Evolutionary conservation across 441 rosid species (phyloP).

Genomic region (Eruca vesicaria): DNA sequence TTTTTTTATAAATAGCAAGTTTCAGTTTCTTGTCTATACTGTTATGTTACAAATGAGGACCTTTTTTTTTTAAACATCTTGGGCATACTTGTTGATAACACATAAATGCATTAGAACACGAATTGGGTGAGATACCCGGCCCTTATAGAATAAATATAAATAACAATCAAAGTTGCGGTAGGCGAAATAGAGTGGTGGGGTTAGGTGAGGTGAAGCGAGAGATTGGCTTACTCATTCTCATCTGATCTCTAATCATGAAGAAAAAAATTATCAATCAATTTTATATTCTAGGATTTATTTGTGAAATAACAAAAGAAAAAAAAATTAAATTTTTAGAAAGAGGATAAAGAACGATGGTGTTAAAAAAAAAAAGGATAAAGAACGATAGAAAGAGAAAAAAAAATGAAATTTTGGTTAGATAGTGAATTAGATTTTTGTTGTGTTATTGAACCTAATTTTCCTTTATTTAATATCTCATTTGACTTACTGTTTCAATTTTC

Average conservation of each 20-base stretch:
- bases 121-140: background rate
- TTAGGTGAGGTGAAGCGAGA: conserved; percentile 24
- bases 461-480: background rate
- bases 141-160: background rate
- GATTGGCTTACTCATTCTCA: background rate
- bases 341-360: too few species aligned
- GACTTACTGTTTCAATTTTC: background rate
- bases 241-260: background rate
- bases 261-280: background rate
- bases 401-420: too few species aligned
- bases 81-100: too few species aligned
- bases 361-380: too few species aligned
- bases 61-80: too few species aligned
- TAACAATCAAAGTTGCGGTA: conserved; percentile 21
- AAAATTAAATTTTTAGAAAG: too few species aligned
- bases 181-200: conserved; percentile 28
- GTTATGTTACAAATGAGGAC: too few species aligned
- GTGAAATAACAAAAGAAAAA: too few species aligned
- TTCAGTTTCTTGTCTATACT: background rate
- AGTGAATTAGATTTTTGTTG: too few species aligned
- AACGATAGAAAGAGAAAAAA: too few species aligned
- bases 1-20: background rate
- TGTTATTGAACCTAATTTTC: too few species aligned
- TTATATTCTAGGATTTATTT: too few species aligned
- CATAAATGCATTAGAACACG: background rate